Base-by-base conservation (phyloP, 2,329 filamentous ascomycete species). In the Fusarium sarcochroum region DNA sequence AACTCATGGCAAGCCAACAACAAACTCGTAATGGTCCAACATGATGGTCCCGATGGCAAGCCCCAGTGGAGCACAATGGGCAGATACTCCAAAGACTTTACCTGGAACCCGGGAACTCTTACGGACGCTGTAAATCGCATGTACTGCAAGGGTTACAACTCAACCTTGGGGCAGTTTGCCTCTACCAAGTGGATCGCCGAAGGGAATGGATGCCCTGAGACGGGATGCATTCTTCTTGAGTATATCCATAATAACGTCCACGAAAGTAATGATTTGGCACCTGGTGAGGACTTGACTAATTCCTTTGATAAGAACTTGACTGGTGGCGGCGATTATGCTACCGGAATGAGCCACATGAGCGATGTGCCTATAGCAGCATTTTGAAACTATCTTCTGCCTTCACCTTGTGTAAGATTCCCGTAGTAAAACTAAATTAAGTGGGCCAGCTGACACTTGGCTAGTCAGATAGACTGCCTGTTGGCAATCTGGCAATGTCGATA, bases 211-310 rank as follows among this genome's bases (percentile, higher is more conserved):
- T 32, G n/a, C 5, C 37, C 45, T 0, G 20, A 23, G 3, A 51
- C 23, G 1, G 57, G 57, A 6, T 63, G 48, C 2, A 27, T 63
- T 3, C 62, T 57, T 9, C 7, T 63, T 1, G 57, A 47, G 32
- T 64, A 62, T 7, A 64, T 63, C 4, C 60, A 62, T 13, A 63
- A 62, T 1, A 57, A 62, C 5, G 21, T 62, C 0, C 50, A 63
- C 9, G 50, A 57, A 15, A 23, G 57, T 20, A 13, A 1, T 2
- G 6, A 0, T 3, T 9, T 27, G 2, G 0, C 1, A 4, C 9
- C 0, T 5, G 4, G 3, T 0, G 4, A 27, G 9, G 1, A 6
- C 3, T 9, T 25, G 0, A 7, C 41, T 56, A 11, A 59, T 21
- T 0, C 6, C 3, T 17, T 4, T 3, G 1, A 27, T 2, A 37